phyloP scores from a whole-genome alignment of 73 alveolate genomes.

The Paramecium pentaurelia region DNA sequence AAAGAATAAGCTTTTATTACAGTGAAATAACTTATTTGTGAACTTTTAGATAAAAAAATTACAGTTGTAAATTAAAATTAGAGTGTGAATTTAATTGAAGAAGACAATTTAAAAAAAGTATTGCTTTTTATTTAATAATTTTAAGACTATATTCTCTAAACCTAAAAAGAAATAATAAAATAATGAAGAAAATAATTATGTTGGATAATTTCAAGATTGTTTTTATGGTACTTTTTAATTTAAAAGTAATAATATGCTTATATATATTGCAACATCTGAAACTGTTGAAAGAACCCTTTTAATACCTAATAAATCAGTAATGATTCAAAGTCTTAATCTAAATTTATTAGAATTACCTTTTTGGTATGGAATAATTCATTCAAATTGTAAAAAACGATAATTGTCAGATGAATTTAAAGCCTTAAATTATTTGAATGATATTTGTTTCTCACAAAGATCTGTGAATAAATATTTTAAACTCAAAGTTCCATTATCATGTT shows the following conservation, averaged over 20 bases:
- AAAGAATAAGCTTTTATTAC: slow-evolving; percentile 17
- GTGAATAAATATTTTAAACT: background rate
- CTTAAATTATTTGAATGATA: slow-evolving; percentile 18
- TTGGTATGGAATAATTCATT: background rate
- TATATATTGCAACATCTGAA: slow-evolving; percentile 20
- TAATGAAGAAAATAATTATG: background rate
- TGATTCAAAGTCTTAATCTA: background rate
- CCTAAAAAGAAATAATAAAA: background rate
- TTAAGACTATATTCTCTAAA: background rate
- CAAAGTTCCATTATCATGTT: slow-evolving; percentile 8
- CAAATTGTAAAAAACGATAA: background rate
- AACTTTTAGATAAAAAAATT: background rate
- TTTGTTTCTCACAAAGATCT: background rate
- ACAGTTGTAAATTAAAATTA: background rate
- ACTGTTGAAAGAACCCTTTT: background rate
- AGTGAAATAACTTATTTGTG: background rate
- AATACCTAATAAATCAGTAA: background rate
- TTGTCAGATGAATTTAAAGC: slow-evolving; percentile 36
- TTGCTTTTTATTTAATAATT: background rate
- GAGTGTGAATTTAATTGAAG: background rate
- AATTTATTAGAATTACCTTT: background rate
- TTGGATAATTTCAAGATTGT: background rate
- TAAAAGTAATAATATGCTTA: background rate
- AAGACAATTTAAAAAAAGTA: background rate
- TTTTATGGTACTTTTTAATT: background rate